Percentiles rank a stretch among this genome's conserved stretches.
Conservation (phyloP, 495 filamentous ascomycete species). For the Penicillium angulare region DNA sequence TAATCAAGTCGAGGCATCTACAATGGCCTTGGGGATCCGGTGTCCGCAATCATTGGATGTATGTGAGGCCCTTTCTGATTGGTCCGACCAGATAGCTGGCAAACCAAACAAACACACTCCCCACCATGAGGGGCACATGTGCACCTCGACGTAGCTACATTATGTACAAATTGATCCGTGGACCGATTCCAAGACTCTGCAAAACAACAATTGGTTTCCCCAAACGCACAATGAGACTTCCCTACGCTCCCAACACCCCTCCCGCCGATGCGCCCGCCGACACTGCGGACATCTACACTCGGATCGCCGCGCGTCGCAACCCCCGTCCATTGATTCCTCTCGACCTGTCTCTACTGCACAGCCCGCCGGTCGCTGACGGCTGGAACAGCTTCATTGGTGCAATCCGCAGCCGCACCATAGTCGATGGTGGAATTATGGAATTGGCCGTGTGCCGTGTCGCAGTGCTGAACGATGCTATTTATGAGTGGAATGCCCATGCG, state of each 20-base stretch:
- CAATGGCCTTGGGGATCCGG: no score
- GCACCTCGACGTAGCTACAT: no score
- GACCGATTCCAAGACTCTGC: background rate
- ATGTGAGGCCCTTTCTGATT: no score
- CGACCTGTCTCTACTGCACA: constrained; percentile 69
- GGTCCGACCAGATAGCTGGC: no score
- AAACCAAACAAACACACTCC: no score
- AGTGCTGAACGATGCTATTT: constrained; percentile 68
- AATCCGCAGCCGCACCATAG: constrained; percentile 61
- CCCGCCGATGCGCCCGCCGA: constrained; percentile 28
- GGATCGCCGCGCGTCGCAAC: constrained; percentile 59
- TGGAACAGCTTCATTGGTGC: constrained; percentile 77
- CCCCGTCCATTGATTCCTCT: constrained; percentile 63
- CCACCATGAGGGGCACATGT: no score
- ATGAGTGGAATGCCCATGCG: constrained; percentile 77
- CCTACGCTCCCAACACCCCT: constrained; percentile 59
- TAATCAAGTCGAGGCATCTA: no score
- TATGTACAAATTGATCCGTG: no score
- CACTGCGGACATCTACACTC: constrained; percentile 52
- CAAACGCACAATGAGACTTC: constrained; percentile 58
- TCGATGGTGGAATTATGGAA: constrained; percentile 55
- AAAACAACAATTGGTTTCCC: background rate
- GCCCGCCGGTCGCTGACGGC: constrained; percentile 66
- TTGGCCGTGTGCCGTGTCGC: constrained; percentile 59
- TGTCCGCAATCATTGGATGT: no score